Evolutionary conservation across 345 rosid genomes (phyloP).

Genomic region (Sisymbrium altissimum): DNA sequence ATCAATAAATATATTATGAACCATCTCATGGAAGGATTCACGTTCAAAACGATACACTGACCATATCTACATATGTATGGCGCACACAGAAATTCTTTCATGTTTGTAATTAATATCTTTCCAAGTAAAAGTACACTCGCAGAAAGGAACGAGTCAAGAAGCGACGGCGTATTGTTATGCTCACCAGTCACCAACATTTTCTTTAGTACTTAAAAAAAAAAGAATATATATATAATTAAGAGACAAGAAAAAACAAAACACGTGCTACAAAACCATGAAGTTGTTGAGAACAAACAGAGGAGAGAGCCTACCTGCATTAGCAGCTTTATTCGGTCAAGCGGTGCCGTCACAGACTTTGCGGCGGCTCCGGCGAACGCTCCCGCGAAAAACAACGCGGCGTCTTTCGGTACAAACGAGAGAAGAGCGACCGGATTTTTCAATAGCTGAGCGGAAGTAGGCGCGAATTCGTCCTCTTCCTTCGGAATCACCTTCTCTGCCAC

Average conservation of each 20-base stretch:
- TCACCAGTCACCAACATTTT: neutral
- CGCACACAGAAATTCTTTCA: neutral
- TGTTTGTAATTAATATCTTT: neutral
- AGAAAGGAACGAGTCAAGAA: neutral
- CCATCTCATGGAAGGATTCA: too few species aligned
- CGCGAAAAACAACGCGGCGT: constrained; percentile 66
- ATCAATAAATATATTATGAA: too few species aligned
- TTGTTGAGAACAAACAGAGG: constrained; percentile 25
- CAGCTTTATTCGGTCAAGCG: constrained; percentile 90
- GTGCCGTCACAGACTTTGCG: constrained; percentile 88
- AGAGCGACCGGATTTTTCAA: constrained; percentile 68
- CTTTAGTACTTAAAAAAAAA: neutral
- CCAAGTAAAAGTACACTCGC: neutral
- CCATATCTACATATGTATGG: neutral
- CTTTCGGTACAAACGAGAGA: constrained; percentile 57
- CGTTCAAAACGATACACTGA: neutral
- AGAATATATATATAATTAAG: neutral
- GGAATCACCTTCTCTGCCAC: constrained; percentile 44
- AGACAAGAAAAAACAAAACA: constrained; percentile 9
- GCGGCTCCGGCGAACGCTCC: constrained; percentile 89
- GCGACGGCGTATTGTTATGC: constrained; percentile 24
- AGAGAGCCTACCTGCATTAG: constrained; percentile 69
- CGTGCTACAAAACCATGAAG: constrained; percentile 35
- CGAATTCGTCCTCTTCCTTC: constrained; percentile 41
- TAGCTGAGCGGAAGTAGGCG: constrained; percentile 67